phyloP scores from a whole-genome alignment of 441 rosid species.

The Arabidopsis hybrid region DNA sequence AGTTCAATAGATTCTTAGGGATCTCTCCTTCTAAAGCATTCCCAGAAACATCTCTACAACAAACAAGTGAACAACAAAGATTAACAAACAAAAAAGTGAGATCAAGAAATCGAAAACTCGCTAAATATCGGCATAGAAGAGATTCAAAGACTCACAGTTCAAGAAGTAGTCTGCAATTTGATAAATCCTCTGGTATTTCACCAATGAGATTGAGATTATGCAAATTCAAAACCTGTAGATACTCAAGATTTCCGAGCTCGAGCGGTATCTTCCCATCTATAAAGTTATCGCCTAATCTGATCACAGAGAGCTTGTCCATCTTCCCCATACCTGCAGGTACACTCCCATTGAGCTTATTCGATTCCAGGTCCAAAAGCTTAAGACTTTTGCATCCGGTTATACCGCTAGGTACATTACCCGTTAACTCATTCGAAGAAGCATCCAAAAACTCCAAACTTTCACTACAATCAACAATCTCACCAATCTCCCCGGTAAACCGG shows the following conservation, averaged over 20 bases:
- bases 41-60: constrained; percentile 83
- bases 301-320: constrained; percentile 63
- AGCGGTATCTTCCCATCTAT: constrained; percentile 62
- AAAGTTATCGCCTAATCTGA: constrained; percentile 73
- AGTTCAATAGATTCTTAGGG: constrained; percentile 64
- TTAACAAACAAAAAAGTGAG: not conserved
- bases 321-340: constrained; percentile 61
- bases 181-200: constrained; percentile 62
- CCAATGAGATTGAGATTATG: constrained; percentile 76
- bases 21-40: constrained; percentile 76
- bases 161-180: constrained; percentile 74
- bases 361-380: constrained; percentile 75
- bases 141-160: constrained; percentile 68
- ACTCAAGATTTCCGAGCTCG: constrained; percentile 65
- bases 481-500: constrained; percentile 66
- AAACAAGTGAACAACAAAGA: constrained; percentile 26
- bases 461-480: constrained; percentile 59
- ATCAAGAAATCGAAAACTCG: not conserved
- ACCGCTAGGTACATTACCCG: constrained; percentile 66
- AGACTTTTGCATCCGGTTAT: constrained; percentile 69
- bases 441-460: constrained; percentile 65
- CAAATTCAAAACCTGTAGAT: constrained; percentile 75
- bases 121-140: not conserved
- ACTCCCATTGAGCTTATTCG: constrained; percentile 66
- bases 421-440: constrained; percentile 71